Evolutionary conservation across 306 rosid genomes (phyloP).

Genomic region (Cucurbita pepo): DNA sequence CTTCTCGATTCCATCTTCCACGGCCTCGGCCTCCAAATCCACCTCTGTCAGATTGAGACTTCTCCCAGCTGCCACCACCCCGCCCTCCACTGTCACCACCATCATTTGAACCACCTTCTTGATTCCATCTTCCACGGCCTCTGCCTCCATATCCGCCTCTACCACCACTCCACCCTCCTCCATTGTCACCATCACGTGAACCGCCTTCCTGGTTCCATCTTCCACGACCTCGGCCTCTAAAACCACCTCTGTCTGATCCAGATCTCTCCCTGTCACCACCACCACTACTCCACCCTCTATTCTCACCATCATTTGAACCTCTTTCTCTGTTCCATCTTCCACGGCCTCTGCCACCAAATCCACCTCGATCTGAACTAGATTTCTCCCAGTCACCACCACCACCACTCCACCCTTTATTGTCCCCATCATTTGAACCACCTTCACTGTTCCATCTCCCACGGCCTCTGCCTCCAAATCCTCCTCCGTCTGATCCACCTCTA

Average conservation of each 20-base stretch:
- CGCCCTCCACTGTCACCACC: conserved; percentile 26
- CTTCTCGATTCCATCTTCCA: conserved; percentile 54
- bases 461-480: conserved; percentile 48
- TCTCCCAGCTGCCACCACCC: conserved; percentile 9
- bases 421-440: conserved; percentile 37
- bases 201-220: conserved; percentile 44
- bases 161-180: conserved; percentile 24
- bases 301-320: conserved; percentile 25
- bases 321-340: conserved; percentile 55
- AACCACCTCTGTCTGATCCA: conserved; percentile 29
- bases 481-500: conserved; percentile 28
- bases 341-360: conserved; percentile 48
- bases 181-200: conserved; percentile 26
- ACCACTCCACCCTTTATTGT: conserved; percentile 26
- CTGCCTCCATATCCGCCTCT: conserved; percentile 3
- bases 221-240: conserved; percentile 52
- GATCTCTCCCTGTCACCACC: not conserved
- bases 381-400: not conserved
- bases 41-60: conserved; percentile 14
- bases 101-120: conserved; percentile 34
- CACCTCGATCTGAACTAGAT: conserved; percentile 26
- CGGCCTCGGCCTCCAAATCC: conserved; percentile 39
- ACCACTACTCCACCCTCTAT: conserved; percentile 22
- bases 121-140: conserved; percentile 60
- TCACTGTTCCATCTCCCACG: conserved; percentile 50